Evolutionary conservation across 2,329 filamentous ascomycete genomes (phyloP), one percentile per base, ranked within the genome.

Genomic region (Aspergillus viridinutans): DNA sequence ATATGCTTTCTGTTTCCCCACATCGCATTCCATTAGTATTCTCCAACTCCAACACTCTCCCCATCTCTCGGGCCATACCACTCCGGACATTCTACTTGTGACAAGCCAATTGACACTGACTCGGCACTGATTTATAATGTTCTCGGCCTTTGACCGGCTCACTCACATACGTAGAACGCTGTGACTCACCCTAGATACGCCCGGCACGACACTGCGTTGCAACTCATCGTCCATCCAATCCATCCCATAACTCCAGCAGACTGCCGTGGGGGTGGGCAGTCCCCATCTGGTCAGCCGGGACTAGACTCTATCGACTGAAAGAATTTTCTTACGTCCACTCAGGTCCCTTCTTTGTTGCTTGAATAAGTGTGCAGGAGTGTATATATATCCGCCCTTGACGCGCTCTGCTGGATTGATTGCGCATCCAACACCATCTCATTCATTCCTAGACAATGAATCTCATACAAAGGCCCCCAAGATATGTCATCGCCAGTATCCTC

Each of bases 401-500:
- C 14, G 6, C 5, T 38, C 32, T 38, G 14, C 14, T 17, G 14
- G 32, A n/a, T 38, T 17, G 32, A 17, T 38, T 17, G 14, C 32
- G 2, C 32, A 17, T 38, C 32, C 14, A 38, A 17, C 32, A 17
- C 14, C 32, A 17, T 43, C 20, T 52, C 43, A 45, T 29, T 53
- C 20, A 42, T 29, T 45, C 1, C 29, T 21, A 23, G 29, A 50
- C 28, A 5, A 60, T 61, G 59, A 29, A 42, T 17, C 40, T 56
- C 25, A 38, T 55, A 17, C 54, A 35, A 8, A 60, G 47, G 49
- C 58, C 57, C 21, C 63, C 63, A 9, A 47, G 60, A 55, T 64
- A 64, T 61, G 58, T 65, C 49, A 26, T 58, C 20, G 51, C 60
- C 17, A 64, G 63, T 50, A 58, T 60, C 35, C 35, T 65, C 21